Conservation (phyloP, 345 rosid genomes). For the Jatropha curcas region DNA sequence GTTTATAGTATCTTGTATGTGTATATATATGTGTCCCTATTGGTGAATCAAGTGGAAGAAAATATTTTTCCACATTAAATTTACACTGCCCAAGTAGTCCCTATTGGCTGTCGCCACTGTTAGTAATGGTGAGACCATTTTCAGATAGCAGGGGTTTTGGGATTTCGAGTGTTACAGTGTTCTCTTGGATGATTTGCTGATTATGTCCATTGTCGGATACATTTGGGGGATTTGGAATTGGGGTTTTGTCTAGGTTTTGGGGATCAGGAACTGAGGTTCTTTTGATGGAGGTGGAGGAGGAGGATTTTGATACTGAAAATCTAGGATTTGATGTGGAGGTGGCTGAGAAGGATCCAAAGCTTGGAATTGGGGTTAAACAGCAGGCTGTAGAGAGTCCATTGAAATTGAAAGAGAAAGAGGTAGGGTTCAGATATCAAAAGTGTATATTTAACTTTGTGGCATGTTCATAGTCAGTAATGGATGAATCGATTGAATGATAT, state of each 20-base stretch:
- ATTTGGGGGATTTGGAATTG: neutral
- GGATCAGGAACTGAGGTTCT: constrained; percentile 7
- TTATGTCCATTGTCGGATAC: constrained; percentile 9
- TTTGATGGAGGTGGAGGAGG: constrained; percentile 12
- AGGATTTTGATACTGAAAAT: neutral
- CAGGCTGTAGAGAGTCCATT: constrained; percentile 18
- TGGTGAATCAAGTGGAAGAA: too few species aligned
- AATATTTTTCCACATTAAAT: too few species aligned
- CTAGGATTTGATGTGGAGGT: constrained; percentile 15
- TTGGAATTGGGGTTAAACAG: constrained; percentile 9
- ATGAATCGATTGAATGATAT: too few species aligned
- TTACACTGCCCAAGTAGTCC: constrained; percentile 81
- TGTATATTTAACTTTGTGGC: too few species aligned
- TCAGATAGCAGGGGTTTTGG: constrained; percentile 52
- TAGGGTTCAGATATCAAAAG: constrained; percentile 1
- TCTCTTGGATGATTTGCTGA: neutral
- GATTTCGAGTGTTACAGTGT: constrained; percentile 27
- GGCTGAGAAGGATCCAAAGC: constrained; percentile 2
- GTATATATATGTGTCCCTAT: too few species aligned
- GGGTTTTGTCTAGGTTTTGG: constrained; percentile 12
- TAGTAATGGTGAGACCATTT: constrained; percentile 58
- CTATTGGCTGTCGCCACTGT: constrained; percentile 67
- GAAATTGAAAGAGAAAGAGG: neutral
- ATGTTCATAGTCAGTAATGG: too few species aligned
- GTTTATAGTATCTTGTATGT: too few species aligned